Percentiles rank a stretch among this genome's conserved stretches.
phyloP scores from a whole-genome alignment of 2,329 filamentous ascomycete genomes.

The Xylaria sp. region DNA sequence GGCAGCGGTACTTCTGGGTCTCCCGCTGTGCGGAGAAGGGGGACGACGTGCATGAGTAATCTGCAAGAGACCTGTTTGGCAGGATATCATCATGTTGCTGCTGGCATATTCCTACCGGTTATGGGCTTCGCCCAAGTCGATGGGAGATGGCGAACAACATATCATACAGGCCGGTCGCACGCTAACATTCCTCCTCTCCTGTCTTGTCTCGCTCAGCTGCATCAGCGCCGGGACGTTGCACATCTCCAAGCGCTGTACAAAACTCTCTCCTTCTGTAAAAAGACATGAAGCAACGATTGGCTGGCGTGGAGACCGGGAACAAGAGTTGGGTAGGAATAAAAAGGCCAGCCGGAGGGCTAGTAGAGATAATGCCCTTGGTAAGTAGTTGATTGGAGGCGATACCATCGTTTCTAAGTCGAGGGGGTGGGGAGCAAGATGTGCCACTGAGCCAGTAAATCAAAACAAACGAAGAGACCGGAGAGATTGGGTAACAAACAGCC shows the following conservation, averaged over 20 bases:
- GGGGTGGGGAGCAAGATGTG: neutral
- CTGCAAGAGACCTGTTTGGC: conserved; percentile 38
- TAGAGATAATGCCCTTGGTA: neutral
- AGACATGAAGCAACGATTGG: neutral
- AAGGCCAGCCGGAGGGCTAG: neutral
- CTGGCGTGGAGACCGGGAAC: neutral
- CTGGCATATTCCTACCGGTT: neutral
- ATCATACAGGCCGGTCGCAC: conserved; percentile 12
- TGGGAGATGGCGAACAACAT: conserved; percentile 1
- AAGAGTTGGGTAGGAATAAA: neutral
- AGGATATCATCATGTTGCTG: conserved; percentile 11
- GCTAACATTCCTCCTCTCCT: conserved; percentile 7
- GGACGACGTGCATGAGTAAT: conserved; percentile 39
- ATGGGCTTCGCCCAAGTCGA: neutral
- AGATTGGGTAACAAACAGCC: neutral
- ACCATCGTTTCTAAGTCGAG: neutral
- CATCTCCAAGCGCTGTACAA: conserved; percentile 21
- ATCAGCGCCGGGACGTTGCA: conserved; percentile 25
- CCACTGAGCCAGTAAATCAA: neutral
- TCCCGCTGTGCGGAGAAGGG: conserved; percentile 36
- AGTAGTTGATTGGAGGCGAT: neutral
- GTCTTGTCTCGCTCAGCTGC: conserved; percentile 29
- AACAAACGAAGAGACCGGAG: neutral
- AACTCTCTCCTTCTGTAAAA: neutral
- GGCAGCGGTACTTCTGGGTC: conserved; percentile 36